Percentiles rank a stretch among this genome's conserved stretches.
These are phyloP conservation scores for Tetrahymena thermophila DNA, from an alignment of 73 alveolate species.

Conservation along the genomic window DNA sequence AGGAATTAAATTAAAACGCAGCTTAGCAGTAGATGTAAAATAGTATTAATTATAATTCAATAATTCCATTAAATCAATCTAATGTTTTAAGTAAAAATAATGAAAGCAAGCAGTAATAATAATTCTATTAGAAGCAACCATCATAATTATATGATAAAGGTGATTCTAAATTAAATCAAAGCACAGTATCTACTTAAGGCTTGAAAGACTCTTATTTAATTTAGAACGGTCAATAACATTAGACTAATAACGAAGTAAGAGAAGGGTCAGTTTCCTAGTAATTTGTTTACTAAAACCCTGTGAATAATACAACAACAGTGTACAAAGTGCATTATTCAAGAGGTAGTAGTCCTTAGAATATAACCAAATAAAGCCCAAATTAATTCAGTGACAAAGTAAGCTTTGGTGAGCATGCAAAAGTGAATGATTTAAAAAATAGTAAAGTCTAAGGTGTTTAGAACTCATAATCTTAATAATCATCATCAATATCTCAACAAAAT, in stretches of 20 bases:
- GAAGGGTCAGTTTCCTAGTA: not conserved
- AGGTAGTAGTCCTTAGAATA: not conserved
- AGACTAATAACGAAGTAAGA: not conserved
- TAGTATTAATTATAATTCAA: no score
- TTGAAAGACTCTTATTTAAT: not conserved
- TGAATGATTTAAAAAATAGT: not conserved
- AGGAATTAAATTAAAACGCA: not conserved
- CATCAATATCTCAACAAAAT: not conserved
- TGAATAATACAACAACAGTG: not conserved
- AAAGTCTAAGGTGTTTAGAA: not conserved
- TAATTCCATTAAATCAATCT: not conserved
- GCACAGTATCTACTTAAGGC: not conserved
- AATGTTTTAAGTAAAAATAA: no score
- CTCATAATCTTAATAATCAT: not conserved
- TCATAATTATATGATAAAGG: not conserved
- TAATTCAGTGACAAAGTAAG: not conserved
- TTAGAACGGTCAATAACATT: no score
- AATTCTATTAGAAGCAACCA: not conserved
- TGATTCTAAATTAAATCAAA: not conserved
- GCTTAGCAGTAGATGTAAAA: no score
- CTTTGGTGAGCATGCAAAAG: not conserved
- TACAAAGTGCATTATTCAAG: not conserved
- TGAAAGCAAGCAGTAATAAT: not conserved
- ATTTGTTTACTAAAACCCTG: not conserved
- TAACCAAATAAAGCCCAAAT: not conserved